Evolutionary conservation across 164 flowering plant species (phyloP).

Genomic region (Nymphaea thermarum): DNA sequence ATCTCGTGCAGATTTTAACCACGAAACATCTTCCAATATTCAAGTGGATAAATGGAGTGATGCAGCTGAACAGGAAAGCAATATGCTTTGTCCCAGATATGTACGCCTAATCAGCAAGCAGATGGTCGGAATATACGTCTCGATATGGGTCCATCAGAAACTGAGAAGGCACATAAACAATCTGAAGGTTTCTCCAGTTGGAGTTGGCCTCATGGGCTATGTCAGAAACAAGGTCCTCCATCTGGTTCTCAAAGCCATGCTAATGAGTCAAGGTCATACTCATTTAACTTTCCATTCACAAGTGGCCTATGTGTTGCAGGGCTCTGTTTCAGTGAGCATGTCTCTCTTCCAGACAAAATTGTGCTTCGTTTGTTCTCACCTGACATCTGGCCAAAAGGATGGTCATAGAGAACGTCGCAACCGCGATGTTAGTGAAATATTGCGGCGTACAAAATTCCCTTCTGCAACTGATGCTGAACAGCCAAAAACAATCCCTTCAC

Average conservation of each 20-base stretch:
- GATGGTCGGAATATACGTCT: slow-evolving; percentile 92
- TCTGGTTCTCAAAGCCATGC: background rate
- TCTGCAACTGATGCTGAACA: slow-evolving; percentile 50
- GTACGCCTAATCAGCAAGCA: slow-evolving; percentile 89
- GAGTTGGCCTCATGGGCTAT: slow-evolving; percentile 96
- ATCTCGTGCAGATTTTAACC: slow-evolving; percentile 31
- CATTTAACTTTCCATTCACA: background rate
- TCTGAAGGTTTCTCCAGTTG: slow-evolving; percentile 84
- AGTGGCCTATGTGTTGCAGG: slow-evolving; percentile 33
- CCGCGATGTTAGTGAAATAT: slow-evolving; percentile 67
- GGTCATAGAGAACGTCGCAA: slow-evolving; percentile 80
- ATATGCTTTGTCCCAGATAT: slow-evolving; percentile 30
- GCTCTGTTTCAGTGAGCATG: slow-evolving; percentile 95
- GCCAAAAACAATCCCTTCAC: slow-evolving; percentile 73
- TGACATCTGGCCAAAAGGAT: slow-evolving; percentile 81
- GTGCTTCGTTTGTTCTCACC: slow-evolving; percentile 92
- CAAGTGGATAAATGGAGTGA: slow-evolving; percentile 12
- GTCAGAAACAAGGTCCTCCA: slow-evolving; percentile 91
- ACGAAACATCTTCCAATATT: slow-evolving; percentile 17
- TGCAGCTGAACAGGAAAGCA: slow-evolving; percentile 5
- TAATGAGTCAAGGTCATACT: background rate
- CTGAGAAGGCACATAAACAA: slow-evolving; percentile 77
- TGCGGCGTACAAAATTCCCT: slow-evolving; percentile 68
- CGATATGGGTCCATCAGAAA: slow-evolving; percentile 77
- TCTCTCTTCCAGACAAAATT: slow-evolving; percentile 69